Evolutionary conservation across 2,329 filamentous ascomycete species (phyloP).

Genomic region (Colletotrichum destructivum): DNA sequence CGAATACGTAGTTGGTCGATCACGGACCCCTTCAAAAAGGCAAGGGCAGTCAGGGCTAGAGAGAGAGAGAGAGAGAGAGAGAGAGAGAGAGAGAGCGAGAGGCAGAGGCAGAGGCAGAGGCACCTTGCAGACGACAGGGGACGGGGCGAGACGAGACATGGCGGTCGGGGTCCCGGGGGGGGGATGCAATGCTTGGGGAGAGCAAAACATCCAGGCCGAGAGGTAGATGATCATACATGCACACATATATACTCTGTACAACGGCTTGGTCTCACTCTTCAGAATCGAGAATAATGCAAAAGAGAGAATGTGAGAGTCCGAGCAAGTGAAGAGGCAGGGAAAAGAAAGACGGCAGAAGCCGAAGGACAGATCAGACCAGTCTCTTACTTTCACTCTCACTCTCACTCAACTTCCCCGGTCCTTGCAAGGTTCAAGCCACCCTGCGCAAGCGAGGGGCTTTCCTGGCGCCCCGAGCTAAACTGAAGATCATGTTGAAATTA

Average conservation of each 20-base stretch:
- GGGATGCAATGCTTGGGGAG: conserved; percentile 37
- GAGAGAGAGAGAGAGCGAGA: too few species aligned
- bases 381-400: background rate
- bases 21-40: conserved; percentile 38
- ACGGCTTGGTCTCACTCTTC: too few species aligned
- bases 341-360: conserved; percentile 17
- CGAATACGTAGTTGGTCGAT: conserved; percentile 32
- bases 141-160: conserved; percentile 38
- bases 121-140: conserved; percentile 36
- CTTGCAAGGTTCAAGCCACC: conserved; percentile 42
- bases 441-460: conserved; percentile 43
- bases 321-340: too few species aligned
- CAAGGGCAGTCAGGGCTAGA: conserved; percentile 30
- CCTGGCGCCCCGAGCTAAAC: conserved; percentile 41
- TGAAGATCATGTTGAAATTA: conserved; percentile 43
- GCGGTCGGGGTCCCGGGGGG: conserved; percentile 32
- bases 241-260: background rate
- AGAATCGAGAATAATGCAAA: too few species aligned
- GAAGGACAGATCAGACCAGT: conserved; percentile 7
- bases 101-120: too few species aligned
- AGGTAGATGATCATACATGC: conserved; percentile 10
- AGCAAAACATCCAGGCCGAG: conserved; percentile 30
- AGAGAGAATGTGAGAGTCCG: conserved; percentile 5
- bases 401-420: conserved; percentile 7
- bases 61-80: conserved; percentile 1